Base-by-base conservation (phyloP, 305 asterid genomes). In the Fraxinus sp. region DNA sequence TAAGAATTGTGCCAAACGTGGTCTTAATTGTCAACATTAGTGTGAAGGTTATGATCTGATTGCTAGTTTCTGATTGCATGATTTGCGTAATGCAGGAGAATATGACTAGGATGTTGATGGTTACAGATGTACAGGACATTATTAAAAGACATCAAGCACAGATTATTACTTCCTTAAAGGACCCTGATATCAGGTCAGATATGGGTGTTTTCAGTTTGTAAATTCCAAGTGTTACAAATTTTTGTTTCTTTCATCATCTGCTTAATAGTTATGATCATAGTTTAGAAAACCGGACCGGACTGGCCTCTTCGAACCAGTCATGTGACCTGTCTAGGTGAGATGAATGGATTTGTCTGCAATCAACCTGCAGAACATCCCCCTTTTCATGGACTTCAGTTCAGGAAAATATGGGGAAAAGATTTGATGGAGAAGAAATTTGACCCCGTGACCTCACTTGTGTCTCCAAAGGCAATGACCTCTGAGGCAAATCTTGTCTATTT, bases 51-150 rank as follows among this genome's bases (percentile, higher is more conserved):
- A 62, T 46, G 43, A 64, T 55, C 73, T 76, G 81, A 73, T 84
- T 86, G 75, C 82, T 83, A 52, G 57, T 71, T 78, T 59, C 83
- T 89, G 87, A 88, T 83, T 80, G 83, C 85, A 81, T 75, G 86
- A 70, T 86, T 76, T 85, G 73, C 84, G 64, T 79, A 75, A 83
- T 90, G 91, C 97, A 97, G 99, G 99, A 97, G 90, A 97, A 97
- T 87, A 97, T 97, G 99, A 90, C 98, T 82, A 93, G 99, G 85
- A 97, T 95, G 99, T 88, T 97, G 94, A 95, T 97, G 99, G 98
- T 97, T 87, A 88, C 99, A 71, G 99, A 97, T 86, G 98, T 97
- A 80, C 99, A 93, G 85, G 98, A 97, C 83, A 93, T 97, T 39
- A 97, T 97, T 79, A 95, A 97, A 91, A 93, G 98, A 88, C 99